A percentile compares a stretch with the other conserved stretches of the same genome.
phyloP scores from a whole-genome alignment of 2,329 filamentous ascomycete genomes.

The Endoconidiophora polonica region DNA sequence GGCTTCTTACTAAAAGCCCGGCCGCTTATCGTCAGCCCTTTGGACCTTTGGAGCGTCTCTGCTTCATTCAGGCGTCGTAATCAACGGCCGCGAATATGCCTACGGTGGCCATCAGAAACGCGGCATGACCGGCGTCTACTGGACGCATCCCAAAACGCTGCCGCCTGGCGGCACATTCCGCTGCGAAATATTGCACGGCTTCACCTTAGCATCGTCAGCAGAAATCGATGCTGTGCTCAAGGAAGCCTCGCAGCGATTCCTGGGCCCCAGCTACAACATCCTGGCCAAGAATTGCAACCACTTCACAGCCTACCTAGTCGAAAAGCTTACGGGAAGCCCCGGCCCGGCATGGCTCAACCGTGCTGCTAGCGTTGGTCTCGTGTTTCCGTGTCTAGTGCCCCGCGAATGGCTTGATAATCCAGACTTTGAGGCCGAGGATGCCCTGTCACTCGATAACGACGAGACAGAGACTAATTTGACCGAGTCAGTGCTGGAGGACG shows the following conservation, averaged over 20 bases:
- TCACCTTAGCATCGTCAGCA: constrained; percentile 49
- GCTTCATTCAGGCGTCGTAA: constrained; percentile 68
- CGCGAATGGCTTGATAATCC: constrained; percentile 68
- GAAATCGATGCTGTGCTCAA: constrained; percentile 59
- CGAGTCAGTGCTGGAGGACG: constrained; percentile 37
- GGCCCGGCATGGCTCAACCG: constrained; percentile 67
- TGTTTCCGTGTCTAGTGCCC: constrained; percentile 67
- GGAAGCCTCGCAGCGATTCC: constrained; percentile 53
- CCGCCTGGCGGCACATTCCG: constrained; percentile 66
- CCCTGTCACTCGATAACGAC: constrained; percentile 49
- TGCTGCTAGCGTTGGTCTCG: constrained; percentile 67
- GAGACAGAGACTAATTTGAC: constrained; percentile 35
- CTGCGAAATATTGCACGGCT: constrained; percentile 60
- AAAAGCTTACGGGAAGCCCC: constrained; percentile 51
- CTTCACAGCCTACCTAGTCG: constrained; percentile 63
- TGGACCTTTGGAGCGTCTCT: constrained; percentile 66
- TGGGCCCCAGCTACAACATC: constrained; percentile 63
- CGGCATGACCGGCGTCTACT: constrained; percentile 64
- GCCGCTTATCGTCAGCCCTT: constrained; percentile 55
- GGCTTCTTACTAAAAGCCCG: constrained; percentile 33
- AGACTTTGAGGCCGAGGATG: constrained; percentile 56
- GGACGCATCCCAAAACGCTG: constrained; percentile 54
- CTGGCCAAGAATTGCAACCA: constrained; percentile 79
- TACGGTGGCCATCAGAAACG: constrained; percentile 65
- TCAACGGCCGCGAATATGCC: constrained; percentile 66